Conservation (phyloP, 495 filamentous ascomycete genomes). For the Penicillium fimorum region DNA sequence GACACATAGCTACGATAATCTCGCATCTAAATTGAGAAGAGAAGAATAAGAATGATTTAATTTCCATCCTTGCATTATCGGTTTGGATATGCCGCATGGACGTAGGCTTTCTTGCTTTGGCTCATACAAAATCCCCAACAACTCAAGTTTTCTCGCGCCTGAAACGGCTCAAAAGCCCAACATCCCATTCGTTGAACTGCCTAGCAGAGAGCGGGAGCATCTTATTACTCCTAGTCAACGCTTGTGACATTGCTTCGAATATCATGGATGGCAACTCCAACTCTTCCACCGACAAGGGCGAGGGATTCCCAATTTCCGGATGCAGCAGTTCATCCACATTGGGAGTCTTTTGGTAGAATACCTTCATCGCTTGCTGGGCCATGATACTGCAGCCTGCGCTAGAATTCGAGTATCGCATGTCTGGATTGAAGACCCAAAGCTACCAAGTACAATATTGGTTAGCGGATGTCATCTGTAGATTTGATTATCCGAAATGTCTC, state of each 20-base stretch:
- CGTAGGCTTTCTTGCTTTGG: not conserved
- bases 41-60: not conserved
- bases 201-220: conserved; percentile 57
- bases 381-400: conserved; percentile 30
- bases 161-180: conserved; percentile 58
- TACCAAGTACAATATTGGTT: conserved; percentile 41
- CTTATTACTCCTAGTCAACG: conserved; percentile 49
- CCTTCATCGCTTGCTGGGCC: conserved; percentile 59
- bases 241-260: conserved; percentile 41
- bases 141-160: conserved; percentile 13
- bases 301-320: conserved; percentile 40
- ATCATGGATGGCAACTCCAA: conserved; percentile 55
- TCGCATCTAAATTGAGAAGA: not conserved
- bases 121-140: not conserved
- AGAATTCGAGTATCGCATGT: conserved; percentile 61
- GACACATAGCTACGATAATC: not conserved
- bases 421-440: conserved; percentile 70
- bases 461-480: conserved; percentile 14
- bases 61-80: not conserved
- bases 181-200: conserved; percentile 62
- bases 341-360: conserved; percentile 55
- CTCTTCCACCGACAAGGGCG: conserved; percentile 60
- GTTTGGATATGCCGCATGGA: not conserved
- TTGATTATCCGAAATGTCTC: not conserved
- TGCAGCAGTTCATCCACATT: conserved; percentile 56